Percentiles rank a stretch among this genome's conserved stretches.
Conservation (phyloP, 176 grass and related monocot genomes). For the Carex myosuroides region DNA sequence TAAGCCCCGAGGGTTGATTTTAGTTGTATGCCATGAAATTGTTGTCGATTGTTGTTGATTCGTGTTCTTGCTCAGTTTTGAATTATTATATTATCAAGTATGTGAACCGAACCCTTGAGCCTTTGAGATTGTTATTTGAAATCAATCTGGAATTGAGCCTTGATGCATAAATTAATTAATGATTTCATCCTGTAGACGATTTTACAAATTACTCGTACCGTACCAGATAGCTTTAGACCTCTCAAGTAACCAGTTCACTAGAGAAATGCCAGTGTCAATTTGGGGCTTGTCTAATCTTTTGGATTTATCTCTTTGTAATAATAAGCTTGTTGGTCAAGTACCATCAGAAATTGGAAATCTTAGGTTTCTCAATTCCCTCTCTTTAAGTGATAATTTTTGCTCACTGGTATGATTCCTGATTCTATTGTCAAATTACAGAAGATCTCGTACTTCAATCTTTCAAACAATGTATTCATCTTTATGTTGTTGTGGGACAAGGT, state of each 20-base stretch:
- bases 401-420: constrained; percentile 46
- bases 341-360: constrained; percentile 46
- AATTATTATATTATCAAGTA: too few relatives aligned
- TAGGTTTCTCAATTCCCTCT: constrained; percentile 45
- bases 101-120: too few relatives aligned
- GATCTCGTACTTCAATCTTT: constrained; percentile 61
- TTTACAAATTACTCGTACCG: too few relatives aligned
- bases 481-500: too few relatives aligned
- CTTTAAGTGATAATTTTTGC: constrained; percentile 36
- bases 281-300: constrained; percentile 29
- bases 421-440: constrained; percentile 45
- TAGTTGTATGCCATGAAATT: too few relatives aligned
- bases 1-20: too few relatives aligned
- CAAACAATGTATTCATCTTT: constrained; percentile 24
- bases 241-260: constrained; percentile 62
- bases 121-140: too few relatives aligned
- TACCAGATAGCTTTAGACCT: constrained; percentile 30
- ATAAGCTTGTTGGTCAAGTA: constrained; percentile 46
- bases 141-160: too few relatives aligned
- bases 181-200: too few relatives aligned
- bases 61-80: too few relatives aligned
- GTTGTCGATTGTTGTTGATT: too few relatives aligned
- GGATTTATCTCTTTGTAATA: constrained; percentile 45
- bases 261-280: constrained; percentile 47
- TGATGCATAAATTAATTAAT: too few relatives aligned